Conservation (phyloP, 1,284 basidiomycete species). For the Schizophyllum amplum region DNA sequence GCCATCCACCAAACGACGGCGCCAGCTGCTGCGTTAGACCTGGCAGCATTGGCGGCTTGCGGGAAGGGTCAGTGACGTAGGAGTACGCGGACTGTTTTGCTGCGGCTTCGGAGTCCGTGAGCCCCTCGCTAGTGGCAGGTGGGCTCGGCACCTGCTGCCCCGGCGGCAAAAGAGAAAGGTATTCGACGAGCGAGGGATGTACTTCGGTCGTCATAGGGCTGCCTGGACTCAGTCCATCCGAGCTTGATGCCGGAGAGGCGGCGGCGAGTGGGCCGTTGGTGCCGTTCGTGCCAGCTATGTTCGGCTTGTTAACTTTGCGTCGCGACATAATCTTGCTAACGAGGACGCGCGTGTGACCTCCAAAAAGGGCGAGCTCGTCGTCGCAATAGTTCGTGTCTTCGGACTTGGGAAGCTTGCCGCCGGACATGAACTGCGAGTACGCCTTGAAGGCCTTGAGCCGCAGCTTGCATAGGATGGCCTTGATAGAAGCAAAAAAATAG, state of each 20-base stretch:
- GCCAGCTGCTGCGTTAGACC: neutral
- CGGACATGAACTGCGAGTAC: slow-evolving; percentile 33
- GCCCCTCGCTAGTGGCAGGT: neutral
- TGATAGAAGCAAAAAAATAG: neutral
- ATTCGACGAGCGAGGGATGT: slow-evolving; percentile 49
- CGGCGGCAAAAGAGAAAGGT: slow-evolving; percentile 31
- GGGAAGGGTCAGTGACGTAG: neutral
- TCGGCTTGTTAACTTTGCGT: slow-evolving; percentile 11
- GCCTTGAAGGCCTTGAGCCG: slow-evolving; percentile 42
- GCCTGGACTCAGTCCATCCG: slow-evolving; percentile 13
- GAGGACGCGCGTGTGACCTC: slow-evolving; percentile 47
- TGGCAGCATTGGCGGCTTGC: neutral
- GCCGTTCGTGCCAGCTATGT: slow-evolving; percentile 13
- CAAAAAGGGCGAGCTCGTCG: slow-evolving; percentile 60
- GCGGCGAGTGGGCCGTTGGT: slow-evolving; percentile 19
- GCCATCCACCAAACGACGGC: neutral
- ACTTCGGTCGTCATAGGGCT: slow-evolving; percentile 34
- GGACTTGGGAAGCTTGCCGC: slow-evolving; percentile 21
- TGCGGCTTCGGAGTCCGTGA: neutral
- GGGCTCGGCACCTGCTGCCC: slow-evolving; percentile 16
- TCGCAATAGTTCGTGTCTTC: slow-evolving; percentile 43
- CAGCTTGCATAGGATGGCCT: slow-evolving; percentile 33
- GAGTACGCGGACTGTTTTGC: neutral
- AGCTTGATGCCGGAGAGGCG: slow-evolving; percentile 11
- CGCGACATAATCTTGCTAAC: slow-evolving; percentile 44